Base-by-base conservation (phyloP, 2,329 filamentous ascomycete genomes). In the Stagonosporopsis chrysanthemi region DNA sequence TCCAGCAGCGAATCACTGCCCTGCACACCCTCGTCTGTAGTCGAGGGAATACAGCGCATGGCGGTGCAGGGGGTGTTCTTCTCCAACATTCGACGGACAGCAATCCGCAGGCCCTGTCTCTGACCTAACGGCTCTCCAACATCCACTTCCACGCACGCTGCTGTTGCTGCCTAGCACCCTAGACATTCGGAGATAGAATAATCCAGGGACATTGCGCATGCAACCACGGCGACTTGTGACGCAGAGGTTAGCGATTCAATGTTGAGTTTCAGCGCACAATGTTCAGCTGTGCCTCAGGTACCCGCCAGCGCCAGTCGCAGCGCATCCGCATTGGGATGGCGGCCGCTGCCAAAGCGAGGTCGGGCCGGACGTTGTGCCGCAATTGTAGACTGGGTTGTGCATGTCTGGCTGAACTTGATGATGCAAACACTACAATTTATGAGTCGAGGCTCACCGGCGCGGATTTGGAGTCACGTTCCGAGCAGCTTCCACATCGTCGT, bases 1-100 rank as follows among this genome's bases (percentile, higher is more conserved):
- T 62, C 46, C 36, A 36, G 28, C 17, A 36, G 42, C 42, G 41
- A 43, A 58, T 55, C 26, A 47, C 33, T 48, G 40, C 33, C 39
- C 33, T 50, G 24, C 35, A 40, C 19, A 35, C 29, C 29, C 39
- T 57, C 46, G 50, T 55, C 39, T 53, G 28, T 40, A 44, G 19
- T 47, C 28, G 50, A 53, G 59, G 63, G 63, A 59, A 62, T 61
- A 66, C 63, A 69, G 64, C 61, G 58, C 64, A 71, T 58, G 67
- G 66, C 68, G 56, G 60, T 67, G 68, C 60, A 59, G 50, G 43
- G 62, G 56, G 51, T 43, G 61, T 39, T 26, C 41, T 26, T 49
- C 43, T 48, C 39, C 22, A 57, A 24, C 42, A 48, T 52, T 57
- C 53, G 43, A 52, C 43, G 43, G 53, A 56, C 54, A 35, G 39